Evolutionary conservation across 1,139 yeast genomes (phyloP).

Genomic region (Sugiyamaella grinbergsii): DNA sequence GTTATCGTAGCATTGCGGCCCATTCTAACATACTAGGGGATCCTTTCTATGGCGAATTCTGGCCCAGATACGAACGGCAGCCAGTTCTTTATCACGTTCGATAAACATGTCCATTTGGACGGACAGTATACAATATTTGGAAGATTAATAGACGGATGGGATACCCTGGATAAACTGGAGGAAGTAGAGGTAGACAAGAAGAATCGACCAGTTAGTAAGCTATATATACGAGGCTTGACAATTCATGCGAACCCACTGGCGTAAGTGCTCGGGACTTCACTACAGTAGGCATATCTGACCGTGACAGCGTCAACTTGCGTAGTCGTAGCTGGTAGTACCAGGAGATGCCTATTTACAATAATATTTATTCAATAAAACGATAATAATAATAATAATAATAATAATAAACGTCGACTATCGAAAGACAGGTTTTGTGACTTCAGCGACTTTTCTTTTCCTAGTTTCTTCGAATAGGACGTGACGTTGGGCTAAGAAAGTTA

Average conservation of each 20-base stretch:
- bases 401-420: too few relatives aligned
- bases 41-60: conserved; percentile 51
- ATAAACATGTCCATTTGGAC: conserved; percentile 49
- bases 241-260: conserved; percentile 48
- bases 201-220: conserved; percentile 46
- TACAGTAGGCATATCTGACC: too few relatives aligned
- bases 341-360: conserved; percentile 4
- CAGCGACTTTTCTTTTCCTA: conserved; percentile 80
- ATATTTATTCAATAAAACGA: conserved; percentile 14
- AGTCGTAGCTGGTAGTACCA: too few relatives aligned
- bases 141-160: conserved; percentile 48
- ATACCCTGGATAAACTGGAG: conserved; percentile 46
- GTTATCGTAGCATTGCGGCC: not conserved
- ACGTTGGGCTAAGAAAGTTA: conserved; percentile 49
- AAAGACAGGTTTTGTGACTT: conserved; percentile 46
- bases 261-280: conserved; percentile 4
- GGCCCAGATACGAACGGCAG: conserved; percentile 51
- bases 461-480: conserved; percentile 90
- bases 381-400: conserved; percentile 4
- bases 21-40: conserved; percentile 39
- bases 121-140: conserved; percentile 63
- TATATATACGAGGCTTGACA: conserved; percentile 45
- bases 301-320: too few relatives aligned
- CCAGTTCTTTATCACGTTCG: conserved; percentile 49
- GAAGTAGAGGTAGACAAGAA: conserved; percentile 44